Conservation (phyloP, 179 eudicot genomes). For the Vitellaria paradoxa region DNA sequence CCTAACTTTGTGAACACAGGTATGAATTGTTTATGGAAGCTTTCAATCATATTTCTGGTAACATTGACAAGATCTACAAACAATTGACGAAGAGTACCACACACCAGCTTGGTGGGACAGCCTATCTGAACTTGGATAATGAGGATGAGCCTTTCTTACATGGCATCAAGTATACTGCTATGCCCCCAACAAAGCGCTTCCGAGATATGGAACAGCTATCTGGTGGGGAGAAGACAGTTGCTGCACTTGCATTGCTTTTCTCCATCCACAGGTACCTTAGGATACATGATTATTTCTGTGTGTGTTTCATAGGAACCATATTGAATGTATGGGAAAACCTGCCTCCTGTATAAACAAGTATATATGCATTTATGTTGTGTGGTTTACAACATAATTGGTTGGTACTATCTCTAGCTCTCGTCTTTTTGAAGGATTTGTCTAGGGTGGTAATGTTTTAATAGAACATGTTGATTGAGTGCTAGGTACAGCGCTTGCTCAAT, state of each 20-base stretch:
- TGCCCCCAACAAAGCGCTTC: slow-evolving; percentile 98
- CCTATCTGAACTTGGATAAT: slow-evolving; percentile 88
- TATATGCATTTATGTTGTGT: background rate
- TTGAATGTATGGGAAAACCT: background rate
- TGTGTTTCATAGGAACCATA: background rate
- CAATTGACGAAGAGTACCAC: slow-evolving; percentile 88
- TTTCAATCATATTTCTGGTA: slow-evolving; percentile 74
- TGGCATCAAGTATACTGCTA: slow-evolving; percentile 89
- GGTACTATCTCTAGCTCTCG: background rate
- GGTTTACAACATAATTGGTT: background rate
- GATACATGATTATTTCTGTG: background rate
- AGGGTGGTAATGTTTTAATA: background rate
- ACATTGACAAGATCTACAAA: slow-evolving; percentile 93
- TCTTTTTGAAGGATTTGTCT: background rate
- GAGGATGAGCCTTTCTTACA: slow-evolving; percentile 89
- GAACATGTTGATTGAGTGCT: background rate
- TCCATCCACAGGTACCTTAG: slow-evolving; percentile 83
- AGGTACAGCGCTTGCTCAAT: background rate
- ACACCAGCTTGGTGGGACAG: slow-evolving; percentile 92
- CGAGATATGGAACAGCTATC: slow-evolving; percentile 99
- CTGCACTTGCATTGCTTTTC: slow-evolving; percentile 95
- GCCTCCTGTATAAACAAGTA: background rate
- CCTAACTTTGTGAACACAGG: slow-evolving; percentile 43
- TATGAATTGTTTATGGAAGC: slow-evolving; percentile 81
- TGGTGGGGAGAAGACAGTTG: slow-evolving; percentile 99